phyloP scores from a whole-genome alignment of 495 filamentous ascomycete genomes.

The Penicillium malachiteum region DNA sequence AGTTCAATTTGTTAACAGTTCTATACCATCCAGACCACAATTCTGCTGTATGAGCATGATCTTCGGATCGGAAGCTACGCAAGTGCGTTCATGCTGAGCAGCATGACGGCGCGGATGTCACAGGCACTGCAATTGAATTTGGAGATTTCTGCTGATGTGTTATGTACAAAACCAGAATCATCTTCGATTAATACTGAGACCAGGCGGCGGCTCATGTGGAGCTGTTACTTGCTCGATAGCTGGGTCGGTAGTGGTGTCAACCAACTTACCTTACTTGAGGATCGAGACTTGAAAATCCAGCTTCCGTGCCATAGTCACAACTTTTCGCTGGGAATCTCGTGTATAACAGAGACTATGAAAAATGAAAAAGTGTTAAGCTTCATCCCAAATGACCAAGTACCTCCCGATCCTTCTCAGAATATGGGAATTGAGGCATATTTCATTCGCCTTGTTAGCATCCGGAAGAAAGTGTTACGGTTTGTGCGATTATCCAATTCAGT shows the following conservation, averaged over 20 bases:
- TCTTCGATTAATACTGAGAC: conserved; percentile 25
- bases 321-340: conserved; percentile 23
- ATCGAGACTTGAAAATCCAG: conserved; percentile 38
- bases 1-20: not conserved
- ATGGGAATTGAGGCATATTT: conserved; percentile 36
- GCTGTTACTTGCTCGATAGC: conserved; percentile 37
- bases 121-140: conserved; percentile 38
- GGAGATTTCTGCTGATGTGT: conserved; percentile 34
- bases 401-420: conserved; percentile 16
- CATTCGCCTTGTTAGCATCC: conserved; percentile 28
- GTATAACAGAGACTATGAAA: conserved; percentile 26
- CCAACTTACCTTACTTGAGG: conserved; percentile 31
- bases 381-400: conserved; percentile 14
- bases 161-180: conserved; percentile 20
- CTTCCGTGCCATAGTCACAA: conserved; percentile 33
- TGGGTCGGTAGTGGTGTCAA: conserved; percentile 35
- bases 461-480: conserved; percentile 25
- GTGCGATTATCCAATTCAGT: not conserved
- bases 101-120: conserved; percentile 34
- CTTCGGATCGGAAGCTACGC: conserved; percentile 34
- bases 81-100: conserved; percentile 38
- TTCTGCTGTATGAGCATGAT: conserved; percentile 33
- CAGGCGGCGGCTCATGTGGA: conserved; percentile 38
- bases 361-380: conserved; percentile 21
- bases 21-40: conserved; percentile 15